Evolutionary conservation across 2,329 filamentous ascomycete genomes (phyloP), one percentile per base, ranked within the genome.

Genomic region (Aspergillus puulaauensis): DNA sequence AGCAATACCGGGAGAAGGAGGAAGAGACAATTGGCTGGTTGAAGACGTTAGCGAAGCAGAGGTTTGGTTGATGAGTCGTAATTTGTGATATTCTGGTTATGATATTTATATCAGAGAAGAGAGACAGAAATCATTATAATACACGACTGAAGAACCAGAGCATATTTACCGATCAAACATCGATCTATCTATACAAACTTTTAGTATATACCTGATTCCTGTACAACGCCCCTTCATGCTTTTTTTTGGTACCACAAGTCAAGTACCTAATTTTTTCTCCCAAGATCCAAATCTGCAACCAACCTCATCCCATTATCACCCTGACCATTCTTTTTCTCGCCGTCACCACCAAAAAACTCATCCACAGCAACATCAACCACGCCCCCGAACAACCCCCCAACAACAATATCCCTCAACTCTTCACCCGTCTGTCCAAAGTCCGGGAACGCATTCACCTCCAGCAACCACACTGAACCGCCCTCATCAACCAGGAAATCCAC

Each of bases 371-470:
- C 77, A 56, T 85, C 80, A 43, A 96, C 80, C 21, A 91, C 88
- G 11, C 85, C 89, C 66, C 85, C 82, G 81, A 96, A 95, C 64
- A 99, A 80, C 7, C 87, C 89, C 19, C 80, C 83, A 23, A 99
- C 88, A 41, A 98, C 75, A 0, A 78, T 64, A 44, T 77, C 83
- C 70, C 82, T 85, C 63, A 96, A 75, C 56, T 90, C 88, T 7
- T 83, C 82, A 0, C 95, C 95, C 15, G 92, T 96, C 83, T 98
- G 93, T 69, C 84, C 87, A 70, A 98, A 98, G 77, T 99, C 95
- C 9, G 95, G 95, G 75, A 96, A 99, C 0, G 93, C 91, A 78
- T 99, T 99, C 33, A 96, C 85, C 78, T 99, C 95, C 56, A 99
- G 78, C 68, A 99, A 73, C 86, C 87, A 97, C 3, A 86, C 84